Conservation (phyloP, 2,329 filamentous ascomycete genomes). For the Pseudogymnoascus destructans region DNA sequence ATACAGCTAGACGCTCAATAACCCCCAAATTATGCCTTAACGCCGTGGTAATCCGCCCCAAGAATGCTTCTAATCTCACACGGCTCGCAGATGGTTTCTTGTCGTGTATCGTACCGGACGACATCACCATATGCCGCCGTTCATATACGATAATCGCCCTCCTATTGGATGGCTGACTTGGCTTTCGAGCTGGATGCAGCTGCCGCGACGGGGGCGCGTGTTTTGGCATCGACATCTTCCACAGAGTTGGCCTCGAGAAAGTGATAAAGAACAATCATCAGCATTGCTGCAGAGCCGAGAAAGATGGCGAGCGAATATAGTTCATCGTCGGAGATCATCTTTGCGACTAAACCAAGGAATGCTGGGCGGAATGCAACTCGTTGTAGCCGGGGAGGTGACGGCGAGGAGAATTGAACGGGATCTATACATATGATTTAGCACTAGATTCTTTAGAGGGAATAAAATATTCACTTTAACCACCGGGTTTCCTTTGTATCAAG, state of each 20-base stretch:
- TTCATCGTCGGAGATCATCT: slow-evolving; percentile 87
- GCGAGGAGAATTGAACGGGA: slow-evolving; percentile 1
- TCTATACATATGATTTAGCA: not conserved
- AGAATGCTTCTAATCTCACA: slow-evolving; percentile 1
- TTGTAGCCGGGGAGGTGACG: not conserved
- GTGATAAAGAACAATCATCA: slow-evolving; percentile 89
- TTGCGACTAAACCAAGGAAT: slow-evolving; percentile 23
- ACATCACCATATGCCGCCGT: not conserved
- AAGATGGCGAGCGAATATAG: slow-evolving; percentile 89
- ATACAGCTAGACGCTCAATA: not conserved
- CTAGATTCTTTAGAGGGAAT: not conserved
- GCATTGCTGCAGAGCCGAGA: slow-evolving; percentile 77
- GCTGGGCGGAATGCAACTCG: not conserved
- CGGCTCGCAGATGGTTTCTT: not conserved
- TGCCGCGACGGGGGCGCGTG: slow-evolving; percentile 13
- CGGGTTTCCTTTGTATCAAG: not conserved
- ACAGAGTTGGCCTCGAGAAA: slow-evolving; percentile 90
- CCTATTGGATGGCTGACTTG: slow-evolving; percentile 11
- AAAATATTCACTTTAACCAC: slow-evolving; percentile 4
- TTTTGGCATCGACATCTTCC: slow-evolving; percentile 30
- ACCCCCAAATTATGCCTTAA: not conserved
- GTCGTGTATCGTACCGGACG: not conserved
- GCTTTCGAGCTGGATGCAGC: slow-evolving; percentile 15
- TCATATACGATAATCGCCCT: not conserved
- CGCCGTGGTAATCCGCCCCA: not conserved